These are phyloP conservation scores for Mycena sp. DNA, from an alignment of 1,284 basidiomycete genomes.

Conservation along the genomic window DNA sequence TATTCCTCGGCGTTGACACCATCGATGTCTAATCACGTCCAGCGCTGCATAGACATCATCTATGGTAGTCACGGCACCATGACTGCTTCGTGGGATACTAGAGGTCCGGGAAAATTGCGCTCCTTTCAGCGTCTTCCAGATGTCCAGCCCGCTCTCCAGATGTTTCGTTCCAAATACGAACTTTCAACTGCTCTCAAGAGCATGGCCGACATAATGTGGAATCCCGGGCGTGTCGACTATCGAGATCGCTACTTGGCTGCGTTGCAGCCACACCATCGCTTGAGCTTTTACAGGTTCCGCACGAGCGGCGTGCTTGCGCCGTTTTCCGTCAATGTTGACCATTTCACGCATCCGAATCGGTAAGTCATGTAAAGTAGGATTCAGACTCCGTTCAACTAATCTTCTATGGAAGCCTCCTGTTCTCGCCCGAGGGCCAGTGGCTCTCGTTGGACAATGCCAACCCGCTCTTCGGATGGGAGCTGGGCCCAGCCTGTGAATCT, in stretches of 20 bases:
- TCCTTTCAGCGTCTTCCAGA: slow-evolving; percentile 47
- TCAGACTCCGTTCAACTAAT: slow-evolving; percentile 7
- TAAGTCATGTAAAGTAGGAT: slow-evolving; percentile 16
- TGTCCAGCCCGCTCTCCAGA: slow-evolving; percentile 48
- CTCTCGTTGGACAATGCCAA: slow-evolving; percentile 43
- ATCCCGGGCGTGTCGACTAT: slow-evolving; percentile 44
- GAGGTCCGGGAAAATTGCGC: slow-evolving; percentile 47
- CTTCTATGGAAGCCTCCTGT: slow-evolving; percentile 45
- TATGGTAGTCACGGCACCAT: slow-evolving; percentile 40
- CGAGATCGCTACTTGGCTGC: slow-evolving; percentile 44
- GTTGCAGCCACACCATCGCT: slow-evolving; percentile 48
- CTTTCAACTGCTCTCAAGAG: slow-evolving; percentile 40
- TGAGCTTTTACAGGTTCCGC: slow-evolving; percentile 48
- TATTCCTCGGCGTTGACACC: slow-evolving; percentile 28
- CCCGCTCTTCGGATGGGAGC: slow-evolving; percentile 51
- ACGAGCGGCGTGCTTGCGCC: slow-evolving; percentile 51
- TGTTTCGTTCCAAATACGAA: slow-evolving; percentile 48
- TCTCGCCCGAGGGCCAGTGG: slow-evolving; percentile 50
- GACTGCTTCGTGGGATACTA: slow-evolving; percentile 46
- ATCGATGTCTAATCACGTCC: slow-evolving; percentile 19
- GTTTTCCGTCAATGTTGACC: slow-evolving; percentile 44
- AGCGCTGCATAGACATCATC: slow-evolving; percentile 40
- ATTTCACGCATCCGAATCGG: slow-evolving; percentile 53
- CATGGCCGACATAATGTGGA: slow-evolving; percentile 42
- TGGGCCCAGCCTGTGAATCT: slow-evolving; percentile 41